Percentiles rank a stretch among this genome's conserved stretches.
Conservation (phyloP, 2,329 filamentous ascomycete species). For the Tolypocladium capitatum region DNA sequence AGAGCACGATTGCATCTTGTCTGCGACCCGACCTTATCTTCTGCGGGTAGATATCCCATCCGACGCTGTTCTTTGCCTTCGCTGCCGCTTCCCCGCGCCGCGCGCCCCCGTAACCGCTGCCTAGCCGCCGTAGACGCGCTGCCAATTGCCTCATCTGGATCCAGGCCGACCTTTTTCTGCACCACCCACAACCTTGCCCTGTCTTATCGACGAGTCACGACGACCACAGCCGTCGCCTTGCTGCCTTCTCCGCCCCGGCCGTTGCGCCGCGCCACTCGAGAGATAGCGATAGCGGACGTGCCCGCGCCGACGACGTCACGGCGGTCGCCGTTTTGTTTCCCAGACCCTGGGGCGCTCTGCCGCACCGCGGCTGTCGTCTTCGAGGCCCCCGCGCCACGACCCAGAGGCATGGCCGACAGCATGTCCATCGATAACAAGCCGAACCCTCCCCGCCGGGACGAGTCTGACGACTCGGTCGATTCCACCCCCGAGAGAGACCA, state of each 20-base stretch:
- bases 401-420: conserved; percentile 47
- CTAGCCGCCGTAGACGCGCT: conserved; percentile 14
- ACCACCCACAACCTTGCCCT: conserved; percentile 8
- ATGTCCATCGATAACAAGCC: conserved; percentile 46
- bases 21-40: conserved; percentile 12
- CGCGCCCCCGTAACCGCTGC: not conserved
- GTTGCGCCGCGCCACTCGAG: not conserved
- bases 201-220: not conserved
- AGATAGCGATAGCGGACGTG: conserved; percentile 8
- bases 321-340: conserved; percentile 18
- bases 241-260: not conserved
- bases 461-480: conserved; percentile 47
- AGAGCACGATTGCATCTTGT: conserved; percentile 1
- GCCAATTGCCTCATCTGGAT: conserved; percentile 6
- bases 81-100: not conserved
- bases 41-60: conserved; percentile 10
- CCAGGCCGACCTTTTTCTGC: conserved; percentile 11
- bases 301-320: conserved; percentile 19
- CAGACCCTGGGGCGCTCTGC: conserved; percentile 20
- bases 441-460: conserved; percentile 33
- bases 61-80: not conserved
- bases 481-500: conserved; percentile 47
- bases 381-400: conserved; percentile 20
- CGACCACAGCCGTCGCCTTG: not conserved
- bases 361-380: conserved; percentile 22